These are phyloP conservation scores for Fusarium sp. DNA, from an alignment of 2,329 filamentous ascomycete genomes.

Conservation along the genomic window DNA sequence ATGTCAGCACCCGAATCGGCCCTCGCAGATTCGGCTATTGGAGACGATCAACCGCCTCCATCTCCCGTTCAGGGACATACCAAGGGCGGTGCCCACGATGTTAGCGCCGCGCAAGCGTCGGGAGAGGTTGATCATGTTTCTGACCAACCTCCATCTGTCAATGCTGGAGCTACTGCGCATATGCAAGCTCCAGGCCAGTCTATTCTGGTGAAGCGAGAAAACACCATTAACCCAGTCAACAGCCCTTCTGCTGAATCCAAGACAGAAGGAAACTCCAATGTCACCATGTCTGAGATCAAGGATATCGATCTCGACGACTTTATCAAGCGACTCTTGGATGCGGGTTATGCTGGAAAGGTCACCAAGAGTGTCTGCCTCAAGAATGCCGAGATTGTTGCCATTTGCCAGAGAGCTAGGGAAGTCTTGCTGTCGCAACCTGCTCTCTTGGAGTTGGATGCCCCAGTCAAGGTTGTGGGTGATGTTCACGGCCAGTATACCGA, in stretches of 20 bases:
- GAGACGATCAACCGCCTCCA: slow-evolving; percentile 75
- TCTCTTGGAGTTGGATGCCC: slow-evolving; percentile 89
- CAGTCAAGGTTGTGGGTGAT: slow-evolving; percentile 99
- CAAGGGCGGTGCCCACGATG: slow-evolving; percentile 79
- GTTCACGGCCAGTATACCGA: slow-evolving; percentile 99
- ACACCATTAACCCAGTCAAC: slow-evolving; percentile 74
- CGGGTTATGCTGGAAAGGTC: slow-evolving; percentile 94
- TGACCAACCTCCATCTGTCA: slow-evolving; percentile 82
- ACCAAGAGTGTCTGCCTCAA: slow-evolving; percentile 98
- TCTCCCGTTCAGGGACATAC: slow-evolving; percentile 84
- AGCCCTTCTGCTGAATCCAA: slow-evolving; percentile 58
- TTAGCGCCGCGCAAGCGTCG: slow-evolving; percentile 82
- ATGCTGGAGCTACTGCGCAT: slow-evolving; percentile 66
- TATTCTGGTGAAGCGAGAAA: slow-evolving; percentile 86
- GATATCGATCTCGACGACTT: slow-evolving; percentile 96
- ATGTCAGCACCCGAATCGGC: slow-evolving; percentile 58
- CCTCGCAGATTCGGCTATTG: slow-evolving; percentile 44
- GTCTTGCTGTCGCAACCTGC: slow-evolving; percentile 92
- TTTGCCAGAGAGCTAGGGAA: slow-evolving; percentile 90
- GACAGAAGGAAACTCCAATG: slow-evolving; percentile 61
- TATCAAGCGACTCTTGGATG: slow-evolving; percentile 93
- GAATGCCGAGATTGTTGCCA: slow-evolving; percentile 95
- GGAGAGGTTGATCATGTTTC: slow-evolving; percentile 96
- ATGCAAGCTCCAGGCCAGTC: slow-evolving; percentile 83
- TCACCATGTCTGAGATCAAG: slow-evolving; percentile 92